These are phyloP conservation scores for Podospora australis DNA, from an alignment of 495 filamentous ascomycete genomes.

Conservation along the genomic window DNA sequence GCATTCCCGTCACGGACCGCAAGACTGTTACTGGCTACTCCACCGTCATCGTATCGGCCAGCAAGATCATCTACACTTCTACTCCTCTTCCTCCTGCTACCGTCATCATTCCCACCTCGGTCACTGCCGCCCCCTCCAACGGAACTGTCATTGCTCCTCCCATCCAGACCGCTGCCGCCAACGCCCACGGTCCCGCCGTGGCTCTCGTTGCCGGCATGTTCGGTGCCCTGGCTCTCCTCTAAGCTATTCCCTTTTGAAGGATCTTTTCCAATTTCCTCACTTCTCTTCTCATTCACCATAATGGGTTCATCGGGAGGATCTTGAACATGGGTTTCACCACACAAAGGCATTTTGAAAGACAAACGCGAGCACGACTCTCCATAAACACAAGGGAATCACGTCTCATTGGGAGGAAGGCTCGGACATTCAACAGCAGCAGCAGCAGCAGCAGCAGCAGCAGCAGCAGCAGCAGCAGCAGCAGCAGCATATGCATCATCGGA, in stretches of 20 bases:
- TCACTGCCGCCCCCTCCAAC: slow-evolving; percentile 4
- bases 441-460: too few species aligned
- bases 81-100: slow-evolving; percentile 18
- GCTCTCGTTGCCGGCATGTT: slow-evolving; percentile 33
- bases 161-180: slow-evolving; percentile 21
- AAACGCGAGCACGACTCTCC: too few species aligned
- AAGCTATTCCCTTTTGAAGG: slow-evolving; percentile 3
- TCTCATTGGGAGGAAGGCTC: too few species aligned
- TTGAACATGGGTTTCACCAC: too few species aligned
- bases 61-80: slow-evolving; percentile 16
- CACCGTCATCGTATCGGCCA: slow-evolving; percentile 19
- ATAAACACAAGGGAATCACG: background rate
- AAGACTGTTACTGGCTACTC: slow-evolving; percentile 23
- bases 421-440: too few species aligned
- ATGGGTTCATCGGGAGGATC: too few species aligned
- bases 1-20: slow-evolving; percentile 7
- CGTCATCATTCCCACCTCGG: slow-evolving; percentile 26
- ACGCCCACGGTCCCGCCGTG: slow-evolving; percentile 19
- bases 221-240: slow-evolving; percentile 33
- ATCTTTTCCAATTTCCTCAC: background rate
- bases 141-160: slow-evolving; percentile 2
- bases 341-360: too few species aligned
- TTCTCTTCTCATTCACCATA: background rate
- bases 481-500: too few species aligned
- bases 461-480: too few species aligned